These are phyloP conservation scores for Coniferiporia sulphurascens DNA, from an alignment of 1,284 basidiomycete species.

Conservation along the genomic window DNA sequence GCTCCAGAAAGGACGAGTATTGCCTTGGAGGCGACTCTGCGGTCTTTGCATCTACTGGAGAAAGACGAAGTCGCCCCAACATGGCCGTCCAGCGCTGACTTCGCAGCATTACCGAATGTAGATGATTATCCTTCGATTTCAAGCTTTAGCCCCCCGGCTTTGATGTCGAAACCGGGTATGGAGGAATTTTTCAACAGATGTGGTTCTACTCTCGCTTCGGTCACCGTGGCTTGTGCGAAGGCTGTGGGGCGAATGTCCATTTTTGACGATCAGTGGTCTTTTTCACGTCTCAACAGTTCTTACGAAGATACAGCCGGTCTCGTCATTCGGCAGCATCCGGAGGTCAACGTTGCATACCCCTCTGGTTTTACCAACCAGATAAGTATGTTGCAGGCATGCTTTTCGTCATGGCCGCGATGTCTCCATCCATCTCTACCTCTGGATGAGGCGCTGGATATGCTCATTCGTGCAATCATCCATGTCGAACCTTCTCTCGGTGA, in stretches of 20 bases:
- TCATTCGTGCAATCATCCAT: constrained; percentile 79
- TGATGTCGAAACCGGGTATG: constrained; percentile 63
- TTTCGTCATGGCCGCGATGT: constrained; percentile 84
- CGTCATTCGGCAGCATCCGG: constrained; percentile 62
- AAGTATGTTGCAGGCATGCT: constrained; percentile 71
- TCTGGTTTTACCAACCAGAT: constrained; percentile 60
- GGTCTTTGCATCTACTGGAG: constrained; percentile 71
- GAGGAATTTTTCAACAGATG: constrained; percentile 72
- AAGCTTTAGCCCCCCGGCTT: constrained; percentile 48
- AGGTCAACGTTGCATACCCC: constrained; percentile 71
- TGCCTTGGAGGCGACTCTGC: constrained; percentile 72
- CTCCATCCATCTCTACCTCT: constrained; percentile 54
- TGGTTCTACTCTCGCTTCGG: constrained; percentile 55
- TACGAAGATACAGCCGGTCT: constrained; percentile 68
- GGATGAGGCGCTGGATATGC: constrained; percentile 70
- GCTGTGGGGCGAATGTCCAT: constrained; percentile 74
- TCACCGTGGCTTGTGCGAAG: constrained; percentile 64
- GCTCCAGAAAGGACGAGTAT: constrained; percentile 73
- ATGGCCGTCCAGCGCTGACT: constrained; percentile 78
- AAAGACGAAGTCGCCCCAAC: constrained; percentile 61
- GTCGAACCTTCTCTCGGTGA: constrained; percentile 75
- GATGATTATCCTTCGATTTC: constrained; percentile 73
- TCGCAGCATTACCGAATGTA: constrained; percentile 51
- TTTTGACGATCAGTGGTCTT: constrained; percentile 79
- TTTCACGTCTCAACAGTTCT: constrained; percentile 52